Evolutionary conservation across 75 land plant genomes (phyloP), one percentile per base, ranked within the genome.

Genomic region (Cryptomeria japonica): DNA sequence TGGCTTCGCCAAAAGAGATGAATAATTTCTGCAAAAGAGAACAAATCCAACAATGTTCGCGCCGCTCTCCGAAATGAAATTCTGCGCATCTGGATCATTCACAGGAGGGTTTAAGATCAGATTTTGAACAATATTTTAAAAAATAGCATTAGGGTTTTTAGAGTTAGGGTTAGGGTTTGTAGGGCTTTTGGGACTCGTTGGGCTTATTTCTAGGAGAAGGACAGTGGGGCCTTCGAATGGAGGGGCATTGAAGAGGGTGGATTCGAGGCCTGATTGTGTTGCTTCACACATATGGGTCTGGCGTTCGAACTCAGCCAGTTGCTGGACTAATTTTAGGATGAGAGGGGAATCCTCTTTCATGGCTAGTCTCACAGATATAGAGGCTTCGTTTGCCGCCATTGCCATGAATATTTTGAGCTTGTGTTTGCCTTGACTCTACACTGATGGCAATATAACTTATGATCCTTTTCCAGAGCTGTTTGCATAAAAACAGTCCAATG

Each of bases 11-110:
- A 95, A 32, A 83, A 96, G 96, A 19, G 96, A 90, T 86, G 99
- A 98, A 93, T 95, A 98, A 79, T 96, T 98, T 22, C 95, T 97
- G 90, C 96, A 98, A 88, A 97, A 96, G 19, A 98, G 88, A 46
- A 95, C 97, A 86, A 96, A 96, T 31, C 98, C 99, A 31, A 91
- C 95, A 28, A 98, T 93, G 4, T 79, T 84, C 14, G 84, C 85
- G 3, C 83, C 87, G 7, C n/a, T 25, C 6, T 87, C 47, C 39
- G 92, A 94, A 44, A 70, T 28, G 87, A 91, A 95, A 22, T 61
- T 56, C 34, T 85, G 87, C 28, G 80, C 38, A 14, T 94, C 94
- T 0, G 93, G 87, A 46, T 96, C 97, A 18, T 55, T 73, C 70
- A 96, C 82, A 72, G 95, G 89, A 36, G 64, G 37, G 11, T 85